Evolutionary conservation across 768 basidiomycete species (phyloP), one percentile per base, ranked within the genome.

Genomic region (Boletus bicolor): DNA sequence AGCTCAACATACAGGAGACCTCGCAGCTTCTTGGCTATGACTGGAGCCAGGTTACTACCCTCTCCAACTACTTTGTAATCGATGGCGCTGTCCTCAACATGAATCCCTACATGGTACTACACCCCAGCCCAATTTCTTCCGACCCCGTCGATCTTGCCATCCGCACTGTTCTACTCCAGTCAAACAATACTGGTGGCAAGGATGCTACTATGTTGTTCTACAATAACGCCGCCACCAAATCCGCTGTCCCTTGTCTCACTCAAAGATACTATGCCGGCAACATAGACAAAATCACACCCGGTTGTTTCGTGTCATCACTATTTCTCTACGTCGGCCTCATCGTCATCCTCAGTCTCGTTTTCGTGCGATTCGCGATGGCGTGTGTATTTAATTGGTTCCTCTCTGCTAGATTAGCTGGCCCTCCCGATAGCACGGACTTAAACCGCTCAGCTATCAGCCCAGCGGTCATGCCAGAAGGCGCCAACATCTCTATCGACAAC

Each of bases 381-480:
- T 92, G 92, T 70, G 71, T 96, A 41, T 99, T 98, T 80, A 93
- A 85, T 65, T 99, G 97, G 97, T 96, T 92, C 77, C 75, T 98
- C 47, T 95, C 94, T 10, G 82, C 82, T 8, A 81, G 81, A 52
- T 80, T 98, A 35, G 89, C 93, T 17, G 84, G 85, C 11, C 84
- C 91, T 26, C 91, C 91, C 0, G 81, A 81, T 57, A 84, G 71
- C 57, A 80, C 79, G 56, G 80, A 91, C 49, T 78, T 98, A 36
- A 85, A 87, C 60, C 81, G 92, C 43, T 83, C 86, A 14, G 96
- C 85, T 49, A 91, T 99, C 69, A 93, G 90, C 65, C 96, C 96
- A 17, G 91, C 92, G 1, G 96, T 99, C 56, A 83, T 99, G 83
- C 96, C 96, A 4, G 93, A 89, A 69, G 96, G 97, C 34, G 96